Conservation (phyloP, 306 rosid species). For the Vigna reflexopilosa region DNA sequence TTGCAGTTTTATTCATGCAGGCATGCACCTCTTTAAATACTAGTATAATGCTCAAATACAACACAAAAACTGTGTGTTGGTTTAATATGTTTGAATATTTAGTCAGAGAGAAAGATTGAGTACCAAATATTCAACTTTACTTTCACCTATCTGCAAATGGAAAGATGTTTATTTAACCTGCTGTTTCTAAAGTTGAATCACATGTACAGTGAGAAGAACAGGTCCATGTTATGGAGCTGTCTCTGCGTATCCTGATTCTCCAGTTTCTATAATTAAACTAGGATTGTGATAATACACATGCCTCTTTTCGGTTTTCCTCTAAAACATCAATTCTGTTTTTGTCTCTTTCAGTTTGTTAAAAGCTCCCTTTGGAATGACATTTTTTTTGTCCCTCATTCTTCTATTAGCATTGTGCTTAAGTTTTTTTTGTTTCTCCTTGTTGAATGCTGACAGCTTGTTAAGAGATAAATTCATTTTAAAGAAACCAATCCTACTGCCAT, state of each 20-base stretch:
- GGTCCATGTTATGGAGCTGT: slow-evolving; percentile 1
- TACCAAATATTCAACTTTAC: slow-evolving; percentile 13
- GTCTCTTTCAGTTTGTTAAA: slow-evolving; percentile 6
- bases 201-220: slow-evolving; percentile 1
- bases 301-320: neutral
- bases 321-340: neutral
- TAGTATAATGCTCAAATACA: neutral
- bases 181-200: slow-evolving; percentile 11
- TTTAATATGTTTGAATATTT: slow-evolving; percentile 18
- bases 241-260: slow-evolving; percentile 17
- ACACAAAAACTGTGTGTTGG: slow-evolving; percentile 6
- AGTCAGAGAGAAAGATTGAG: neutral
- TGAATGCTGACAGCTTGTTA: neutral
- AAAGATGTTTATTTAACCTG: neutral
- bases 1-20: neutral
- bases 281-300: neutral
- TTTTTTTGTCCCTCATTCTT: slow-evolving; percentile 2
- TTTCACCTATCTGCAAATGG: neutral
- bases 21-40: slow-evolving; percentile 10
- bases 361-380: slow-evolving; percentile 13
- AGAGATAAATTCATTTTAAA: slow-evolving; percentile 15
- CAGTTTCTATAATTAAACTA: slow-evolving; percentile 16
- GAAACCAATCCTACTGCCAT: slow-evolving; percentile 1
- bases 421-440: neutral
- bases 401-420: slow-evolving; percentile 4